Base-by-base conservation (phyloP, 306 rosid genomes). In the Malus asiatica region DNA sequence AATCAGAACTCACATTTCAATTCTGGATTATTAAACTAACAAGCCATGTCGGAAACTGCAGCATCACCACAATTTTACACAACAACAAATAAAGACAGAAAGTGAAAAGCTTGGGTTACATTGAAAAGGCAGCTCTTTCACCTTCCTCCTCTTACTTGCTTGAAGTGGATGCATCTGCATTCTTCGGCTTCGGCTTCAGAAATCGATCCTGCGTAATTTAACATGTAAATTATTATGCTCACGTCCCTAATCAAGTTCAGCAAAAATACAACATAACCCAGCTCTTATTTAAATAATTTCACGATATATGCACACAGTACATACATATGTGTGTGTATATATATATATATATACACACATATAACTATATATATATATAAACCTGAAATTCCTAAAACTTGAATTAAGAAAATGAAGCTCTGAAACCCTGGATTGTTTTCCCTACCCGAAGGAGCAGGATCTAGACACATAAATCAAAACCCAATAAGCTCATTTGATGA, bases 181-280 rank as follows among this genome's bases (percentile, higher is more conserved):
- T 87, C 79, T 59, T 82, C 35, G 74, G 58, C 19, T 81, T 68
- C 33, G 80, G 79, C 78, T 89, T 89, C 68, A 79, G 67, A 80
- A 85, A 86, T 13, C 89, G 88, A 86, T 91, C 91, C 98, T 94
- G 93, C 70, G 51, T 62, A 27, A 70, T 55, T 46, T 12, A 35
- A 33, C 68, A 25, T 71, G 12, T 27, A 19, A 73, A 52, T 20
- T 79, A 61, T 18, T 66, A 27, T 42, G 29, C 4, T 27, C 10
- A n/a, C 33, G 59, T 29, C n/a, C 35, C n/a, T 11, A 62, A 29
- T n/a, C 35, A 72, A 68, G 33, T 72, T 42, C 16, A 8, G 38
- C 19, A 61, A 46, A 29, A 8, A 45, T 59, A 6, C 35, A 44
- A 69, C 63, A 42, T 22, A 22, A 15, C 46, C 63, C 9, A 19